phyloP scores from a whole-genome alignment of 1,139 yeast genomes.

The Lodderomyces elongisporus region DNA sequence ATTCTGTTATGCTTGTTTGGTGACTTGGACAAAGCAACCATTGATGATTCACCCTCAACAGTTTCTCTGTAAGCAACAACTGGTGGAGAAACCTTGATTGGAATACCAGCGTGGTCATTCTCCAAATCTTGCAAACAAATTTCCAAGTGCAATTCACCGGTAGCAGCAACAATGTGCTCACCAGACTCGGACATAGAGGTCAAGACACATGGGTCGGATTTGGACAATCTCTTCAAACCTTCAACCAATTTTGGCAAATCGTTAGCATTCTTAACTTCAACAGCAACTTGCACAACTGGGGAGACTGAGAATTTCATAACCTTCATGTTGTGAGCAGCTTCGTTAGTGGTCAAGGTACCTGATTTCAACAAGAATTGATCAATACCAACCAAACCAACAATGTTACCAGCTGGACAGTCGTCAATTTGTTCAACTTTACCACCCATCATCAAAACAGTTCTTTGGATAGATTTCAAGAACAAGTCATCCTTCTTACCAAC shows the following conservation, averaged over 20 bases:
- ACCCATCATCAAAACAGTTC: slow-evolving; percentile 99
- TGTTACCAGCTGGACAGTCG: slow-evolving; percentile 99
- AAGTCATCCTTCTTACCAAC: slow-evolving; percentile 98
- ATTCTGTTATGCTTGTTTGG: slow-evolving; percentile 99
- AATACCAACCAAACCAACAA: slow-evolving; percentile 99
- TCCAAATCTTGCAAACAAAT: slow-evolving; percentile 94
- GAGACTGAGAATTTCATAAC: slow-evolving; percentile 99
- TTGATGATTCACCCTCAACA: slow-evolving; percentile 87
- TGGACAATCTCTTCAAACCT: slow-evolving; percentile 99
- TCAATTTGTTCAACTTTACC: slow-evolving; percentile 97
- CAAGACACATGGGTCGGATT: slow-evolving; percentile 98
- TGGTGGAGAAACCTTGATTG: slow-evolving; percentile 96
- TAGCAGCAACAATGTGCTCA: slow-evolving; percentile 99
- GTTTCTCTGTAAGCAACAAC: slow-evolving; percentile 99
- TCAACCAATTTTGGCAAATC: slow-evolving; percentile 99
- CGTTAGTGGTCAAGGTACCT: slow-evolving; percentile 98
- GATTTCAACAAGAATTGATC: slow-evolving; percentile 99
- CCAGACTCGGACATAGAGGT: slow-evolving; percentile 86
- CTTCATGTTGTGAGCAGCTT: slow-evolving; percentile 98
- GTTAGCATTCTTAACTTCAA: slow-evolving; percentile 98
- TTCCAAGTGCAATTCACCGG: slow-evolving; percentile 99
- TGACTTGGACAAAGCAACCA: slow-evolving; percentile 96
- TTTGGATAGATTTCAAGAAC: slow-evolving; percentile 95
- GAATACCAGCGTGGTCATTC: slow-evolving; percentile 99
- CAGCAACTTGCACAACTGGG: slow-evolving; percentile 99